These are phyloP conservation scores for Meira nashicola DNA, from an alignment of 1,284 basidiomycete genomes.

Conservation along the genomic window DNA sequence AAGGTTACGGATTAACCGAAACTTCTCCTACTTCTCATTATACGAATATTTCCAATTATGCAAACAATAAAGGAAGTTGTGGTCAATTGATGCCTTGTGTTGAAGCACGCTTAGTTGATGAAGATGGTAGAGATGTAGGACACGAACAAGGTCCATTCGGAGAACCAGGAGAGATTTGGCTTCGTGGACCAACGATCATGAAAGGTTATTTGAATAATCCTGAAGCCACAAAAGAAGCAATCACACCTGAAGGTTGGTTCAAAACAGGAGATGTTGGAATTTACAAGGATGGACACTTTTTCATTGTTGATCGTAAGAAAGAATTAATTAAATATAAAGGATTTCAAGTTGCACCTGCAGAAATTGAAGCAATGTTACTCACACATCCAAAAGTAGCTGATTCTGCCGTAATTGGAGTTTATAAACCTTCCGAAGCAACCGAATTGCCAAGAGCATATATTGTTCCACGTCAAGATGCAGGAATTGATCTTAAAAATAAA, in stretches of 20 bases:
- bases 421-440: conserved; percentile 45
- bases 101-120: conserved; percentile 67
- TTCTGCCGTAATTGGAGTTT: conserved; percentile 38
- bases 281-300: conserved; percentile 23
- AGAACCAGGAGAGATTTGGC: conserved; percentile 72
- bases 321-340: conserved; percentile 49
- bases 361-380: conserved; percentile 28
- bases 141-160: conserved; percentile 58
- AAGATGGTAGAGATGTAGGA: conserved; percentile 54
- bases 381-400: conserved; percentile 23
- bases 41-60: conserved; percentile 25
- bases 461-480: conserved; percentile 26
- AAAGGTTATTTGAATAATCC: conserved; percentile 61
- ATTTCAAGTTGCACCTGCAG: conserved; percentile 43
- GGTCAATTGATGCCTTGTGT: conserved; percentile 73
- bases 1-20: conserved; percentile 70
- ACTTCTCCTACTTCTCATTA: conserved; percentile 62
- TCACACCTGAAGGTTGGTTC: conserved; percentile 57
- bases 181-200: conserved; percentile 70
- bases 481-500: conserved; percentile 25
- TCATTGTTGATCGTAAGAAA: conserved; percentile 45
- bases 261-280: conserved; percentile 44
- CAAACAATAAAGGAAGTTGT: conserved; percentile 44
- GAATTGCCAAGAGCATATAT: conserved; percentile 54
- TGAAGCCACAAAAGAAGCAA: conserved; percentile 60